These are phyloP conservation scores for Sutorius eximius DNA, from an alignment of 1,284 basidiomycete species.

Conservation along the genomic window DNA sequence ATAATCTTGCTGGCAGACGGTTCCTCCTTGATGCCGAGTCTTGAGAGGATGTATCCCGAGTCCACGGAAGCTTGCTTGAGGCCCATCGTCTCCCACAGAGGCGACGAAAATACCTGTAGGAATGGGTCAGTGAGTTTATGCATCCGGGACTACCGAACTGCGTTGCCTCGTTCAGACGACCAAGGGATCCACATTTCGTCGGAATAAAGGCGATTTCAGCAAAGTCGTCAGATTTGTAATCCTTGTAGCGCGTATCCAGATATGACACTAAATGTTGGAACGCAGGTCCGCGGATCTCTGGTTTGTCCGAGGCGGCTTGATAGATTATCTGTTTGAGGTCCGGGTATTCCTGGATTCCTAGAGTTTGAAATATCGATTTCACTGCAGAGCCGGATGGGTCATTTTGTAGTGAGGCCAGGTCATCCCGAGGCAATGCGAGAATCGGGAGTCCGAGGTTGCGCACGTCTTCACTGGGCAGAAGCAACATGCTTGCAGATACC, in stretches of 20 bases:
- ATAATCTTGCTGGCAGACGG: constrained; percentile 21
- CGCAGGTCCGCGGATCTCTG: constrained; percentile 7
- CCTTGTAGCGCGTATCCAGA: constrained; percentile 17
- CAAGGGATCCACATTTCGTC: constrained; percentile 7
- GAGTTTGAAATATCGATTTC: background rate
- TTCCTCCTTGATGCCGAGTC: constrained; percentile 21
- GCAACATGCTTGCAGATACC: constrained; percentile 8
- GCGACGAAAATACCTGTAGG: constrained; percentile 22
- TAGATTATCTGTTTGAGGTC: constrained; percentile 17
- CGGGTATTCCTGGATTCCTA: constrained; percentile 22
- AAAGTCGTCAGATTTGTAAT: constrained; percentile 20
- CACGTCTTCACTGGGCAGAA: constrained; percentile 14
- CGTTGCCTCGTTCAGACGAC: constrained; percentile 14
- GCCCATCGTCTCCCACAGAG: constrained; percentile 22
- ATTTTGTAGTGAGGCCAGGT: background rate
- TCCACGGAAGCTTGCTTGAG: constrained; percentile 16
- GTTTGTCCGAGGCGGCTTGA: constrained; percentile 13
- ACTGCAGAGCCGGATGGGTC: background rate
- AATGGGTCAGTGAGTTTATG: background rate
- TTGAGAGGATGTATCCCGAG: background rate
- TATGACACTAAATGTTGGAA: constrained; percentile 20
- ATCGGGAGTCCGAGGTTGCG: constrained; percentile 21
- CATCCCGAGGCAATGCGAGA: constrained; percentile 10
- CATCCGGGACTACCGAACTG: background rate
- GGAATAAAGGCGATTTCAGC: constrained; percentile 20